Conservation (phyloP, 139 green algal species). For the Asterochloris erici region DNA sequence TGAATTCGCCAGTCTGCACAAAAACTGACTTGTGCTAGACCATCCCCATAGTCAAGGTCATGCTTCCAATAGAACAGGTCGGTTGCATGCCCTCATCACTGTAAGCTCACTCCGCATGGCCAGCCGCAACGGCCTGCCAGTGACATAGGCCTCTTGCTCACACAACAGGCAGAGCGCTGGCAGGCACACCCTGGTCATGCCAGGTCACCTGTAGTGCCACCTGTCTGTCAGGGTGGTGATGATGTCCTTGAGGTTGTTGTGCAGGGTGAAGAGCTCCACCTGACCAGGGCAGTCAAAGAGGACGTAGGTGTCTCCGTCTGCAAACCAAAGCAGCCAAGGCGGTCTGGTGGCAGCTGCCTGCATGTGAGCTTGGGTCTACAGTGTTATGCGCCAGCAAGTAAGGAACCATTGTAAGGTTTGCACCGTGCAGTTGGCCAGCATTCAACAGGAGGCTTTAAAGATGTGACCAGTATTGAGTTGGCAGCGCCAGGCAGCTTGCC, state of each 20-base stretch:
- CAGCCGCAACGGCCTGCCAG: too few species aligned
- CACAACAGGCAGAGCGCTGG: neutral
- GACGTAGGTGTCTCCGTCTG: conserved; percentile 68
- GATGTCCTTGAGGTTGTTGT: conserved; percentile 47
- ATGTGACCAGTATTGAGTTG: too few species aligned
- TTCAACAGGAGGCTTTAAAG: too few species aligned
- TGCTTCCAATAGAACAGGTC: neutral
- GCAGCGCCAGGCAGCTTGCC: conserved; percentile 18
- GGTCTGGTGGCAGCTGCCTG: neutral
- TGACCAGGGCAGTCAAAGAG: conserved; percentile 88
- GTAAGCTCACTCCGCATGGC: neutral
- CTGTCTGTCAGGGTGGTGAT: conserved; percentile 30
- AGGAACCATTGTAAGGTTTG: too few species aligned
- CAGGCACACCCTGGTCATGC: neutral
- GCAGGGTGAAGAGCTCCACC: conserved; percentile 71
- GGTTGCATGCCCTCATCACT: neutral
- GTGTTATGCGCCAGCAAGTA: neutral
- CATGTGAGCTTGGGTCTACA: neutral
- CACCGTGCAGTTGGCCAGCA: too few species aligned
- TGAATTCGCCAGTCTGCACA: neutral
- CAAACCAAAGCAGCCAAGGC: neutral
- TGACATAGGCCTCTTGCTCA: too few species aligned
- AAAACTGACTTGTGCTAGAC: neutral
- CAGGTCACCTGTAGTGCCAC: conserved; percentile 17
- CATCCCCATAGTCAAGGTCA: neutral